Percentiles rank a stretch among this genome's conserved stretches.
Conservation (phyloP, 192 early-diverging fungal genomes). For the Rhizophagus prolifer region DNA sequence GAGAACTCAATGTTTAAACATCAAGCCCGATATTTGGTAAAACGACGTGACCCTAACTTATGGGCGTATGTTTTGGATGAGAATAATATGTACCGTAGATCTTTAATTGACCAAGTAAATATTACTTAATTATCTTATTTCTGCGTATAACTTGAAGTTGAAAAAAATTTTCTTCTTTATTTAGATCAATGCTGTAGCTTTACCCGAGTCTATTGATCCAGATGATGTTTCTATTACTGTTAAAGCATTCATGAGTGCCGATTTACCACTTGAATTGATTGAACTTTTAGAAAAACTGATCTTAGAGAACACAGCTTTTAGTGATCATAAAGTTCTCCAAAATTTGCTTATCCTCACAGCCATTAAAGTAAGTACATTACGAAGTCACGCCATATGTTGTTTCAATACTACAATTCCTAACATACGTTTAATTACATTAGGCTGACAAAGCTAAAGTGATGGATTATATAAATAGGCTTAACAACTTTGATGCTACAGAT, state of each 20-base stretch:
- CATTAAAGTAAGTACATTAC: constrained; percentile 61
- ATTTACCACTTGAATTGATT: constrained; percentile 94
- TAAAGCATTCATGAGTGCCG: constrained; percentile 97
- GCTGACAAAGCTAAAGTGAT: constrained; percentile 91
- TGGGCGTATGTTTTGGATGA: constrained; percentile 83
- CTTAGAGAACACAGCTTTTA: constrained; percentile 88
- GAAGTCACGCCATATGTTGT: not conserved
- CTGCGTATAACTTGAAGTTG: too few relatives aligned
- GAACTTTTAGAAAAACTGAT: constrained; percentile 97
- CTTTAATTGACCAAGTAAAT: constrained; percentile 87
- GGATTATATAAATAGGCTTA: constrained; percentile 92
- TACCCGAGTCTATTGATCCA: constrained; percentile 94
- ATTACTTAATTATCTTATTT: not conserved
- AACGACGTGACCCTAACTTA: constrained; percentile 77
- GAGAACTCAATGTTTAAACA: constrained; percentile 99
- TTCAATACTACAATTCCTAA: not conserved
- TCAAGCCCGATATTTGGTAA: constrained; percentile 94
- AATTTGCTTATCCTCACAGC: constrained; percentile 98
- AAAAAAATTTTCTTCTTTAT: not conserved
- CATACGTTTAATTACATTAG: constrained; percentile 32
- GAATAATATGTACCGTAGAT: constrained; percentile 79
- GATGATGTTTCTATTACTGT: constrained; percentile 98
- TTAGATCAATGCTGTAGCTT: constrained; percentile 76
- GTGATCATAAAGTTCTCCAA: constrained; percentile 94
- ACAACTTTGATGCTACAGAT: constrained; percentile 97